These are phyloP conservation scores for Solanum dulcamara DNA, from an alignment of 257 asterid species.

Conservation along the genomic window DNA sequence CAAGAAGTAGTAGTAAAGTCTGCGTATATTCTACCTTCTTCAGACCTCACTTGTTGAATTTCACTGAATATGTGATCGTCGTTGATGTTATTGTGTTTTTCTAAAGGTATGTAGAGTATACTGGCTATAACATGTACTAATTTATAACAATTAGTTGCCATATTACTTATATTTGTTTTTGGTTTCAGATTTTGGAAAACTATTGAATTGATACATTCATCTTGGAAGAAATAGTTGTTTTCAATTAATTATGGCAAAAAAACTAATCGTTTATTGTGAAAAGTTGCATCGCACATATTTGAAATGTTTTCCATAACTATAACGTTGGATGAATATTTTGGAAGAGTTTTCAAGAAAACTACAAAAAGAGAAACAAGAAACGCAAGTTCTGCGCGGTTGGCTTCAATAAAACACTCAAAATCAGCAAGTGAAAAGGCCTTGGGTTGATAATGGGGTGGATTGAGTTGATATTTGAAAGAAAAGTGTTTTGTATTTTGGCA, in stretches of 20 bases:
- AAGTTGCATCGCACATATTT: neutral
- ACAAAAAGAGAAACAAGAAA: neutral
- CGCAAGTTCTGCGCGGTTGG: neutral
- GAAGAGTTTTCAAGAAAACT: neutral
- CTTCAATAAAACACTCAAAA: neutral
- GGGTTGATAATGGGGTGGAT: neutral
- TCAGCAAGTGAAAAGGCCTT: neutral
- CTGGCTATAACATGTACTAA: no score
- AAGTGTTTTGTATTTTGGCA: neutral
- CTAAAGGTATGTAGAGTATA: neutral
- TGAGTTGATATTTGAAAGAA: neutral
- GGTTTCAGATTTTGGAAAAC: neutral
- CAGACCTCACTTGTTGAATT: no score
- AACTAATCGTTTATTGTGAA: neutral
- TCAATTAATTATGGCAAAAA: neutral
- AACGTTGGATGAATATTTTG: neutral
- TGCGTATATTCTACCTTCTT: no score
- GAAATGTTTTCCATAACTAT: neutral
- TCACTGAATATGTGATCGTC: no score
- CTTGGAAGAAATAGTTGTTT: neutral
- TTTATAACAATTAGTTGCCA: neutral
- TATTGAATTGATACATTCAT: neutral
- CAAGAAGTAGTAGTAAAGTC: no score
- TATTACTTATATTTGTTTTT: neutral
- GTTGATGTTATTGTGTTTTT: no score